phyloP scores from a whole-genome alignment of 345 rosid genomes.

The Arabidopsis suecica region DNA sequence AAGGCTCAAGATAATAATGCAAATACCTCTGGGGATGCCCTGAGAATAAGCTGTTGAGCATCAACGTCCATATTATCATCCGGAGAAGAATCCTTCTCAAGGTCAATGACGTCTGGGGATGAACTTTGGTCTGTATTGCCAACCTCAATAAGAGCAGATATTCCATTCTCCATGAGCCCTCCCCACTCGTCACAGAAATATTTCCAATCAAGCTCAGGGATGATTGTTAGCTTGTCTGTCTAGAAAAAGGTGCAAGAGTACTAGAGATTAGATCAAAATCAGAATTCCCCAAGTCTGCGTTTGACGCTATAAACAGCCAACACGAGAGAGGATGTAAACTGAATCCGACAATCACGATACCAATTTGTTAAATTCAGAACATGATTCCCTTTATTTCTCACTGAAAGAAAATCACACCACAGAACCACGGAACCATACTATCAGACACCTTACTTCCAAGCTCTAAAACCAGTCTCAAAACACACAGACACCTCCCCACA shows the following conservation, averaged over 20 bases:
- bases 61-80: slow-evolving; percentile 67
- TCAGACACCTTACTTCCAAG: slow-evolving; percentile 26
- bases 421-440: slow-evolving; percentile 1
- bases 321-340: slow-evolving; percentile 28
- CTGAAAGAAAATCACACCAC: slow-evolving; percentile 17
- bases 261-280: slow-evolving; percentile 19
- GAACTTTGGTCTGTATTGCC: slow-evolving; percentile 44
- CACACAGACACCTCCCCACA: slow-evolving; percentile 11
- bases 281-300: slow-evolving; percentile 18
- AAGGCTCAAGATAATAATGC: slow-evolving; percentile 17
- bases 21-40: slow-evolving; percentile 83
- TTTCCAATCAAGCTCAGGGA: slow-evolving; percentile 88
- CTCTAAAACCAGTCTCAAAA: slow-evolving; percentile 25
- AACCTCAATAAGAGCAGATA: slow-evolving; percentile 70
- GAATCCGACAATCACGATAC: slow-evolving; percentile 23
- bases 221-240: slow-evolving; percentile 87
- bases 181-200: slow-evolving; percentile 98
- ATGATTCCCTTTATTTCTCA: slow-evolving; percentile 11
- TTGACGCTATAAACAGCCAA: slow-evolving; percentile 27
- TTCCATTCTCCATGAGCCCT: slow-evolving; percentile 67
- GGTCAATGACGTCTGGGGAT: slow-evolving; percentile 44
- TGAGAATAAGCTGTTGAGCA: slow-evolving; percentile 55
- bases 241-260: slow-evolving; percentile 47
- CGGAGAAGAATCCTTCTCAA: slow-evolving; percentile 56
- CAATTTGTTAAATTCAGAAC: slow-evolving; percentile 19